Evolutionary conservation across 352 stramenopile genomes (phyloP).

Genomic region (Phytophthora nicotianae): DNA sequence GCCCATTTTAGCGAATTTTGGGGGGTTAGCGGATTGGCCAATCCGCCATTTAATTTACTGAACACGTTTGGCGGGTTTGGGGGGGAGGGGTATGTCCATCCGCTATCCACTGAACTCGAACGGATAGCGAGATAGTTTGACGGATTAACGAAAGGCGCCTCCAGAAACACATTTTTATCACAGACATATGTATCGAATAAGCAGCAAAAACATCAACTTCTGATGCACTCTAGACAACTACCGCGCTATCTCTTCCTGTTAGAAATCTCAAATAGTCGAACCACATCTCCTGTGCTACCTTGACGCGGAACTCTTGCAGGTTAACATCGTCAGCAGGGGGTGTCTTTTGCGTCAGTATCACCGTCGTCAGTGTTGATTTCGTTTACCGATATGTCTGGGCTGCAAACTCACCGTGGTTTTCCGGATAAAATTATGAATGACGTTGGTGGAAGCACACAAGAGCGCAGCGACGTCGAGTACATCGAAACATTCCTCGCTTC

Average conservation of each 20-base stretch:
- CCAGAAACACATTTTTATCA: not conserved
- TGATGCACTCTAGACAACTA: not conserved
- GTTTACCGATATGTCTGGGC: no score
- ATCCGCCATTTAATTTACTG: constrained; percentile 1
- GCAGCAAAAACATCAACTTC: not conserved
- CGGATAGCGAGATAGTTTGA: not conserved
- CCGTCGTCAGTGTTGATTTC: no score
- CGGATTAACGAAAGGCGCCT: not conserved
- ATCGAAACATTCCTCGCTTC: not conserved
- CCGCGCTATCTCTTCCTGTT: not conserved
- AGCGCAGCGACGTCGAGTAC: no score
- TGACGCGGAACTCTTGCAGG: no score
- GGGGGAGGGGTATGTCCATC: not conserved
- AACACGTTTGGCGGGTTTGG: not conserved
- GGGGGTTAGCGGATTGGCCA: not conserved
- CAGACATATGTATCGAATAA: not conserved
- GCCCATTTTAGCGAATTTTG: not conserved
- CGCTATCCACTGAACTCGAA: not conserved
- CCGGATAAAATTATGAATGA: no score
- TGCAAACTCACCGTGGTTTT: no score
- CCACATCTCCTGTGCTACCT: not conserved
- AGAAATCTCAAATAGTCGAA: not conserved
- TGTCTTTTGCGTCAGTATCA: no score
- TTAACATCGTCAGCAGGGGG: no score
- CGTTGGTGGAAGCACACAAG: no score